Evolutionary conservation across 169 alveolate species (phyloP).

Genomic region (Plasmodium cynomolgi): DNA sequence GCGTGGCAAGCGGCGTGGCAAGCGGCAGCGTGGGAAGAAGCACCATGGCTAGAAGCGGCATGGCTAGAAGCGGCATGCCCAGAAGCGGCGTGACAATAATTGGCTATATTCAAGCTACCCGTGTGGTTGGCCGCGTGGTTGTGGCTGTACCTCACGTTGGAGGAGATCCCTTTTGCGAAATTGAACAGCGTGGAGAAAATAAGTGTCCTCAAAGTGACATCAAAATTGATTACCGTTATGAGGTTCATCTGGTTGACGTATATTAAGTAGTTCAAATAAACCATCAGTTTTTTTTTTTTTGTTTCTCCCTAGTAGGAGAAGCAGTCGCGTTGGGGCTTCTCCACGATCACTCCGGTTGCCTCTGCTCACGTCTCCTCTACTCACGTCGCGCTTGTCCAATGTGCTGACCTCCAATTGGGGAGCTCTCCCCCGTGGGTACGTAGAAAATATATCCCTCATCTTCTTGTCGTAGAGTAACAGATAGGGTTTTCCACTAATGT

Average conservation of each 20-base stretch:
- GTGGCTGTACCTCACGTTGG: background rate
- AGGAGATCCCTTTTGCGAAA: background rate
- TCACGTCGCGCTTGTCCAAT: background rate
- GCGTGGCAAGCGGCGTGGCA: too few species aligned
- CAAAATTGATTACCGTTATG: background rate
- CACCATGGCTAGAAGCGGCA: too few species aligned
- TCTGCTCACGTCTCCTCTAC: background rate
- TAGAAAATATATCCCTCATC: background rate
- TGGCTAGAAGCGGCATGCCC: too few species aligned
- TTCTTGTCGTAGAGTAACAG: background rate
- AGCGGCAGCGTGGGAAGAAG: too few species aligned
- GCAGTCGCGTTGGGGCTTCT: background rate
- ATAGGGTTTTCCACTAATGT: constrained; percentile 67
- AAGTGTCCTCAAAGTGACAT: background rate
- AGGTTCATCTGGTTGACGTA: constrained; percentile 24
- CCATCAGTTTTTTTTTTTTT: background rate
- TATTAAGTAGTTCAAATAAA: constrained; percentile 27
- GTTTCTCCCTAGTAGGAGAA: background rate
- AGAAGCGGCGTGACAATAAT: too few species aligned
- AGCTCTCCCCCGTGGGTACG: background rate
- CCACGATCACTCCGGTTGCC: background rate
- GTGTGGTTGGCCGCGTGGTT: background rate
- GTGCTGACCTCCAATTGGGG: background rate
- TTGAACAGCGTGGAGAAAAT: constrained; percentile 26
- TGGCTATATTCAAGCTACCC: background rate